Percentiles rank a stretch among this genome's conserved stretches.
Evolutionary conservation across 1,139 yeast genomes (phyloP).

Genomic region (Pichia sp.): DNA sequence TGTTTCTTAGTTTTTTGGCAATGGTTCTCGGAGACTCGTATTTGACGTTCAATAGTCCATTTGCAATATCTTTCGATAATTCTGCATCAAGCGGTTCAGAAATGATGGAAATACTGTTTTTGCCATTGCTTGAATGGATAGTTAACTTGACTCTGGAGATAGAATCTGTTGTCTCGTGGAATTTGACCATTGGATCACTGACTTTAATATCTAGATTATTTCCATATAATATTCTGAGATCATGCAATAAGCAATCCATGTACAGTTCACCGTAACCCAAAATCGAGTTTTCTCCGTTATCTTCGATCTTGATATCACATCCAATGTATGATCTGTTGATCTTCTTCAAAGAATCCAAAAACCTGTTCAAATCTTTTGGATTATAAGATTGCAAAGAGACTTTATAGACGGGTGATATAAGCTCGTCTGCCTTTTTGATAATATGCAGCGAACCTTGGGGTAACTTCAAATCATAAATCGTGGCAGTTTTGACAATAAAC

Average conservation of each 20-base stretch:
- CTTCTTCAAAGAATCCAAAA: slow-evolving; percentile 59
- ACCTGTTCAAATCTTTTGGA: slow-evolving; percentile 71
- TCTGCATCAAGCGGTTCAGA: slow-evolving; percentile 67
- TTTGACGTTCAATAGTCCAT: slow-evolving; percentile 29
- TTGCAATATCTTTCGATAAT: slow-evolving; percentile 50
- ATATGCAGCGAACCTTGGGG: slow-evolving; percentile 16
- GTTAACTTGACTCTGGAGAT: slow-evolving; percentile 61
- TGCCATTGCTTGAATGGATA: slow-evolving; percentile 46
- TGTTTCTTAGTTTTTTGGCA: slow-evolving; percentile 46
- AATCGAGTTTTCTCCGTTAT: slow-evolving; percentile 80
- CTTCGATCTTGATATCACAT: slow-evolving; percentile 63
- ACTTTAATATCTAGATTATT: slow-evolving; percentile 61
- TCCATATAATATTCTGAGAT: slow-evolving; percentile 54
- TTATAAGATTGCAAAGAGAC: slow-evolving; percentile 75
- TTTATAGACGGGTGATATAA: slow-evolving; percentile 58
- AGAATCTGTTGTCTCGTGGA: slow-evolving; percentile 69
- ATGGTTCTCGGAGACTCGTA: slow-evolving; percentile 26
- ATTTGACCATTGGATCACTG: slow-evolving; percentile 76
- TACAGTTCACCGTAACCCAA: slow-evolving; percentile 84
- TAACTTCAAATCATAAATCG: slow-evolving; percentile 31
- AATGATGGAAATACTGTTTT: slow-evolving; percentile 55
- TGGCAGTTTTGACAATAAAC: slow-evolving; percentile 50
- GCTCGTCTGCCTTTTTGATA: slow-evolving; percentile 36
- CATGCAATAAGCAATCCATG: slow-evolving; percentile 77
- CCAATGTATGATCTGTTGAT: slow-evolving; percentile 61